A percentile compares a stretch with the other conserved stretches of the same genome.
Evolutionary conservation across 2,329 filamentous ascomycete genomes (phyloP).

Genomic region (Karstenula rhodostoma): DNA sequence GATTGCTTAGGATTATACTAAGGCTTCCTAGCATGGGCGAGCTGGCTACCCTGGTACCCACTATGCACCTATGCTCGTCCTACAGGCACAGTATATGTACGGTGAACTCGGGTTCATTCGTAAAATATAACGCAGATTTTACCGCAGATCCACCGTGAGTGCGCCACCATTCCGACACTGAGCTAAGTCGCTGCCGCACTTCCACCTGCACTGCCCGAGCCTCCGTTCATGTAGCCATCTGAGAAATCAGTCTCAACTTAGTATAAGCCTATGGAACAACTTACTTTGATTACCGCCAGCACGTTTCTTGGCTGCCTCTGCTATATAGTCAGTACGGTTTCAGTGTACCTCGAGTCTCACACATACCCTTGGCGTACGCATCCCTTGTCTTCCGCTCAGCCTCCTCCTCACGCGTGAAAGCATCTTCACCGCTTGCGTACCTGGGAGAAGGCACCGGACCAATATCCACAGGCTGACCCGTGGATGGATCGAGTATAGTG

Average conservation of each 20-base stretch:
- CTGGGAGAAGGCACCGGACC: background rate
- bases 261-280: no score
- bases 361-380: conserved; percentile 5
- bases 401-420: conserved; percentile 13
- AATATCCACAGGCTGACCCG: conserved; percentile 4
- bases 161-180: no score
- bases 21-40: background rate
- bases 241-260: no score
- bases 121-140: no score
- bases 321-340: background rate
- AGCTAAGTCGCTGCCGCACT: background rate
- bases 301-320: background rate
- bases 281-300: no score
- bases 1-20: background rate
- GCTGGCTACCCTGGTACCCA: background rate
- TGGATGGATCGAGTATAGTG: conserved; percentile 5
- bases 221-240: background rate
- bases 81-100: no score
- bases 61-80: no score
- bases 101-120: no score
- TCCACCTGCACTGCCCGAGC: background rate
- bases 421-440: conserved; percentile 8
- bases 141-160: no score
- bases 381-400: background rate
- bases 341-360: background rate